Base-by-base conservation (phyloP, 2,329 filamentous ascomycete species). In the Penicillium fuscoglaucum region DNA sequence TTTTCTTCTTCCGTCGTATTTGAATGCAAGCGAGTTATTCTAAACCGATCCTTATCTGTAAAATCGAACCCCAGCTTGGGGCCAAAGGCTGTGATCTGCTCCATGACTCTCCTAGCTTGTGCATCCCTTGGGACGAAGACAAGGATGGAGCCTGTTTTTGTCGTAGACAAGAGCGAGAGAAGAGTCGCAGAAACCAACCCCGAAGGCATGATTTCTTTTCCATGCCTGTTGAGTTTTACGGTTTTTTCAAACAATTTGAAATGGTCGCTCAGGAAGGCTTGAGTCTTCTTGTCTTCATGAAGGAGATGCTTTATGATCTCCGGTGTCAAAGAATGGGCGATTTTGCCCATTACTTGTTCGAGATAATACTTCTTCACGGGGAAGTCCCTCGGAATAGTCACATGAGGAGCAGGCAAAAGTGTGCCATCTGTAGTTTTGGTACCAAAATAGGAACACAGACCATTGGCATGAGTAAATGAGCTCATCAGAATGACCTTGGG, bases 401-500 rank as follows among this genome's bases (percentile, higher is more conserved):
- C 60, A 28, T 72, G 67, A 28, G 78, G 79, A 58, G 78, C 80
- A 53, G 64, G 67, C 7, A 70, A 49, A n/a, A 61, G 47, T 2
- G 55, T 57, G n/a, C 72, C 73, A 50, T 72, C 65, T n/a, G 62
- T 44, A n/a, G 67, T 61, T 24, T 61, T 62, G 45, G 67, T 68
- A 29, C 65, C 58, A 52, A 82, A 79, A 64, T 82, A 83, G 3
- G 70, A 69, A 17, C 78, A 71, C 60, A 83, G 79, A 3, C 80
- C 69, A 44, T 78, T 71, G 12, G 74, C 70, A 57, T 82, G 76
- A 58, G 81, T 66, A 15, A 79, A 81, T 9, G 80, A 79, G 62
- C 79, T 81, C 80, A 82, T 82, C 28, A 82, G 66, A 13, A 80
- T 72, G 21, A 82, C 63, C 61, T 78, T 80, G 3, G 80, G 79